phyloP scores from a whole-genome alignment of 306 rosid genomes.

The Pyrus betulifolia region DNA sequence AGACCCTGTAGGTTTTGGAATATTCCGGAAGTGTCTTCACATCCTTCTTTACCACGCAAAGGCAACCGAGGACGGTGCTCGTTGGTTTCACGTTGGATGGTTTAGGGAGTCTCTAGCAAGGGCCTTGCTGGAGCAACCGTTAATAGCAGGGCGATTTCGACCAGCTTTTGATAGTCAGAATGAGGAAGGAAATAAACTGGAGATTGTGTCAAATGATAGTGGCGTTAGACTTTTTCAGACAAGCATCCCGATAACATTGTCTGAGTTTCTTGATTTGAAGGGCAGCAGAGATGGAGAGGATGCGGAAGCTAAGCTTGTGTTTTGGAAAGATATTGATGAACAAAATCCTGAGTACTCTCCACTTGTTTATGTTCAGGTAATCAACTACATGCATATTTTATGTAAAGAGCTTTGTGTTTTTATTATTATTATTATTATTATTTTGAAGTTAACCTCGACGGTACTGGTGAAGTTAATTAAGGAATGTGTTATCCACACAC shows the following conservation, averaged over 20 bases:
- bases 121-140: slow-evolving; percentile 32
- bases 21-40: slow-evolving; percentile 30
- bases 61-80: neutral
- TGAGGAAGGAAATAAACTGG: neutral
- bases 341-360: slow-evolving; percentile 44
- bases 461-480: no score
- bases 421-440: no score
- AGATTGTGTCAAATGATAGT: slow-evolving; percentile 43
- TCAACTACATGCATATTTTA: neutral
- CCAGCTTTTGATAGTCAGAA: neutral
- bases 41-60: slow-evolving; percentile 33
- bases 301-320: slow-evolving; percentile 48
- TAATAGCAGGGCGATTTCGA: slow-evolving; percentile 43
- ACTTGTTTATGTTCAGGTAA: slow-evolving; percentile 53
- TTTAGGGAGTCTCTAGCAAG: slow-evolving; percentile 43
- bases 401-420: neutral
- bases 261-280: slow-evolving; percentile 25
- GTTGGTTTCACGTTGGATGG: slow-evolving; percentile 50
- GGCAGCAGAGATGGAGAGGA: neutral
- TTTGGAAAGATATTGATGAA: slow-evolving; percentile 46
- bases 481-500: no score
- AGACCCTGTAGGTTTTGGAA: neutral
- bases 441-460: no score
- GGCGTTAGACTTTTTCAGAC: slow-evolving; percentile 51
- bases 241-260: neutral